A percentile compares a stretch with the other conserved stretches of the same genome.
These are phyloP conservation scores for Microbotryomycetes sp. DNA, from an alignment of 1,284 basidiomycete genomes.

Conservation along the genomic window DNA sequence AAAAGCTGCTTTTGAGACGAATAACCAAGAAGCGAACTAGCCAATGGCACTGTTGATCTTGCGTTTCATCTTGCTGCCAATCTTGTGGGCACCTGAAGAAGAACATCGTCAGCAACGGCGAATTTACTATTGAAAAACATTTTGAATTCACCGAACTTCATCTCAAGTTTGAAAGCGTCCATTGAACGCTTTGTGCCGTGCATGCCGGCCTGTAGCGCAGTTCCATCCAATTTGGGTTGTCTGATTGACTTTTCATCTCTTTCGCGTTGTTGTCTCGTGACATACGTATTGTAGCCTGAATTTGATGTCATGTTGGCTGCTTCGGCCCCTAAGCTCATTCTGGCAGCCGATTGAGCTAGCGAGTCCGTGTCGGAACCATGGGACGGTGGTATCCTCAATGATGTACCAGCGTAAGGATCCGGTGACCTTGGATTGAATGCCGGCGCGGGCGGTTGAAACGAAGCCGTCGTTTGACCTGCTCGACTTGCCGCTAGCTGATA, in stretches of 20 bases:
- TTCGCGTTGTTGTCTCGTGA: neutral
- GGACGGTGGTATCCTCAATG: slow-evolving; percentile 8
- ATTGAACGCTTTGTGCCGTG: slow-evolving; percentile 31
- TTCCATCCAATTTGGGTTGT: slow-evolving; percentile 21
- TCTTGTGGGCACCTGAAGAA: neutral
- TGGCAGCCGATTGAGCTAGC: slow-evolving; percentile 18
- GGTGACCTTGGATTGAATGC: slow-evolving; percentile 9
- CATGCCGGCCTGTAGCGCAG: slow-evolving; percentile 26
- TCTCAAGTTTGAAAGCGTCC: slow-evolving; percentile 34
- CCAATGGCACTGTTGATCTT: neutral
- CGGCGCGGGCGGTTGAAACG: slow-evolving; percentile 31
- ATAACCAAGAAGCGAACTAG: too few relatives aligned
- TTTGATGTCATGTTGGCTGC: neutral
- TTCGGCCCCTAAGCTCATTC: slow-evolving; percentile 7
- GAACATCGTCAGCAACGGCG: too few relatives aligned
- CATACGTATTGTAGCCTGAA: slow-evolving; percentile 30
- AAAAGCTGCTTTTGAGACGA: too few relatives aligned
- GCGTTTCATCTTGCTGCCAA: neutral
- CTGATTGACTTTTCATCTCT: slow-evolving; percentile 7
- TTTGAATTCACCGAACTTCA: slow-evolving; percentile 20
- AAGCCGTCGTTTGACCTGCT: slow-evolving; percentile 21
- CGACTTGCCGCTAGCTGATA: too few relatives aligned
- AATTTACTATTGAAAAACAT: too few relatives aligned
- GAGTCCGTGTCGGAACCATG: slow-evolving; percentile 15
- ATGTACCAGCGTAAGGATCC: neutral